Evolutionary conservation across 2,329 filamentous ascomycete genomes (phyloP), one percentile per base, ranked within the genome.

Genomic region (Colletotrichum agaves): DNA sequence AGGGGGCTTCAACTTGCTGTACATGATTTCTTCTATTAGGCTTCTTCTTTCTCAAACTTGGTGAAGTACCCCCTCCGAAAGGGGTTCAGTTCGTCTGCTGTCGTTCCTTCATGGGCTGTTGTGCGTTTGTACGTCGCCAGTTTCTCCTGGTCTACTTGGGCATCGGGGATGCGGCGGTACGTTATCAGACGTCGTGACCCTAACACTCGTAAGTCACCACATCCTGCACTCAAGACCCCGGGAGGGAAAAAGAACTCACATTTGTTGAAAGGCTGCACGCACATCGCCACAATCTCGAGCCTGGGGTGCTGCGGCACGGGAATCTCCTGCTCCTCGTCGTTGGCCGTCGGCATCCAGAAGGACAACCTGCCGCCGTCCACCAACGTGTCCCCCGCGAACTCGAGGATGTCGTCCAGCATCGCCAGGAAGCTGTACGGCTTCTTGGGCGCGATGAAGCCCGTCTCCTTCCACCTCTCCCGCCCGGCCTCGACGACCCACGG

Each of bases 271-370:
- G 87, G 84, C 77, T 99, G 96, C 6, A 92, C 88, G 75, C 94
- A 97, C 33, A 94, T 87, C 47, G 87, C 89, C 19, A 94, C 85
- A 23, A 95, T 81, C 73, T 91, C 87, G 13, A 99, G 81, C 64
- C 87, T 88, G 0, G 92, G 91, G 76, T 98, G 93, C 19, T 84
- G 85, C 0, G 95, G 95, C 13, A 95, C 86, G 0, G 88, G 84
- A 21, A 97, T 88, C 75, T 95, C 92, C 65, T 91, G 87, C 53
- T 93, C 87, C 72, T 93, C 87, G 68, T 92, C 90, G 75, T 93
- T 94, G 31, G 93, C 91, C 0, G 94, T 97, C 0, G 96, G 96
- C 93, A 98, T 97, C 96, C 96, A 99, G 83, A 99, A 97, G 7
- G 92, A 93, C 10, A 99, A 78, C 31, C 96, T 85, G 0, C 93